Evolutionary conservation across 2,329 filamentous ascomycete genomes (phyloP), one percentile per base, ranked within the genome.

Genomic region (Gyromitra esculenta): DNA sequence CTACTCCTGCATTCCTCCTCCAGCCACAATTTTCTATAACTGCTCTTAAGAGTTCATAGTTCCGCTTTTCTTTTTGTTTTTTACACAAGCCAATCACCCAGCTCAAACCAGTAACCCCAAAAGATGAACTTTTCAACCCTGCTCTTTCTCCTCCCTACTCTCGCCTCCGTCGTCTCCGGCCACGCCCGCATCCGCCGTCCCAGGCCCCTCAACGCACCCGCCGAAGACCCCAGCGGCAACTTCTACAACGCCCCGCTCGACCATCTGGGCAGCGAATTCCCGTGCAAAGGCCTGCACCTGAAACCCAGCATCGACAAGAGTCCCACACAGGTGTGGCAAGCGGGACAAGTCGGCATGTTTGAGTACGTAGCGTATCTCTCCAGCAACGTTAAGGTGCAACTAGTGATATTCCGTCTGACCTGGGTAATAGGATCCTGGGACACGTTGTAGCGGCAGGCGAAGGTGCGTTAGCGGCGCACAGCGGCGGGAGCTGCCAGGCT

Each of bases 401-500:
- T 43, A 3, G 41, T 21, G 9, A 43, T 13, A 13, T 18, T 31
- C 25, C 4, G 25, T 31, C 25, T 31, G 25, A 31, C 25, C 25
- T 3, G 25, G 4, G 4, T 52, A 2, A 66, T 21, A 78, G 77
- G 37, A 77, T 79, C 31, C 48, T 77, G 18, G 74, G 74, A 4
- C 72, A 79, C 35, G 41, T 31, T 31, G 25, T 63, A 8, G 13
- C 48, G 4, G 59, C 65, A 0, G 76, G 64, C 1, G 78, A 79
- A 15, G 78, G 78, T 0, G 54, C 77, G 18, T 64, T 81, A 7
- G 94, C 94, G 1, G 89, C 91, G 0, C 96, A 99, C 80, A 94
- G 94, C 11, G 96, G 96, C 54, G 96, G 96, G 0, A 96, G 92
- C 0, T 99, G 96, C 85, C 96, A 99, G 81, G 85, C 98, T 68